phyloP scores from a whole-genome alignment of 768 basidiomycete species.

The Boletus coccyginus region DNA sequence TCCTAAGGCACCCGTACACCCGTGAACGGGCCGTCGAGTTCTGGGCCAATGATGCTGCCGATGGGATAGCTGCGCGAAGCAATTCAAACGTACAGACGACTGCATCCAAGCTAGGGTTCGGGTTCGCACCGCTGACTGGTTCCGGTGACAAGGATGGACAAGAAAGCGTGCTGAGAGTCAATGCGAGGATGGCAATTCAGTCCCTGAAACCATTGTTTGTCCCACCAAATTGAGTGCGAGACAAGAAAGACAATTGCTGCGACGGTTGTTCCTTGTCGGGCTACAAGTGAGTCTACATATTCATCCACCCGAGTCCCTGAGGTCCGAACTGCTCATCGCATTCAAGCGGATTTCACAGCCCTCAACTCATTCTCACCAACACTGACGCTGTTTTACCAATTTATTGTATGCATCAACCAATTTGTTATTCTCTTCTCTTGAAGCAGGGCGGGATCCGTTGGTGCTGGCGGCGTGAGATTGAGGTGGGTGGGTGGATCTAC shows the following conservation, averaged over 20 bases:
- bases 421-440: too few relatives aligned
- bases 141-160: constrained; percentile 6
- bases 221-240: constrained; percentile 12
- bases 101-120: constrained; percentile 46
- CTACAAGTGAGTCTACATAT: neutral
- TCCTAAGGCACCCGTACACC: constrained; percentile 50
- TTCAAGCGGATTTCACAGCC: neutral
- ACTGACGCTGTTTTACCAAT: too few relatives aligned
- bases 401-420: too few relatives aligned
- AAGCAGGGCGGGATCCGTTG: too few relatives aligned
- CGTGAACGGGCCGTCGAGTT: constrained; percentile 47
- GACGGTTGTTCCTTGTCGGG: neutral
- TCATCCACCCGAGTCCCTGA: neutral
- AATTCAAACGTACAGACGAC: constrained; percentile 48
- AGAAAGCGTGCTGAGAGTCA: constrained; percentile 25
- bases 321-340: neutral
- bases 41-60: constrained; percentile 56
- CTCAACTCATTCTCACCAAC: too few relatives aligned
- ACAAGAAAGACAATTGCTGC: neutral
- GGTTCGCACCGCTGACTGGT: constrained; percentile 23
- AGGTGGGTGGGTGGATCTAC: too few relatives aligned
- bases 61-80: constrained; percentile 48
- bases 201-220: constrained; percentile 26
- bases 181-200: constrained; percentile 26
- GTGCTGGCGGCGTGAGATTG: too few relatives aligned